Conservation (phyloP, 2,329 filamentous ascomycete species). For the Arthroderma sp. region DNA sequence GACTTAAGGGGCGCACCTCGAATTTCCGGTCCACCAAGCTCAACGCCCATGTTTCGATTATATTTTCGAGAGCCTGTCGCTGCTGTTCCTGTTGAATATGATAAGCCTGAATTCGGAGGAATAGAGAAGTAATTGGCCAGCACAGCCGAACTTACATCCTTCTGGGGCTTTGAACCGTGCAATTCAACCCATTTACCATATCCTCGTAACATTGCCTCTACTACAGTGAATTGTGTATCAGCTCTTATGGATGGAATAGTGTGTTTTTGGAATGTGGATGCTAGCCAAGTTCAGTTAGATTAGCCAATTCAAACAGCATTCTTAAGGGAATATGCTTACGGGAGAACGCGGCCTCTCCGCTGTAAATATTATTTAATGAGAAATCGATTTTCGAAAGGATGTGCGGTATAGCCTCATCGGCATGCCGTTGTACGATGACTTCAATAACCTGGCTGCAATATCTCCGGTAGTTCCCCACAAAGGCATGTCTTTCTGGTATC, state of each 20-base stretch:
- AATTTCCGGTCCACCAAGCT: constrained; percentile 28
- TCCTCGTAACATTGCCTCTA: constrained; percentile 78
- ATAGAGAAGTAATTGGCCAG: background rate
- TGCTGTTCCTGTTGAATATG: constrained; percentile 21
- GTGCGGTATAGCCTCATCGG: constrained; percentile 73
- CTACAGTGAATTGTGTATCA: constrained; percentile 79
- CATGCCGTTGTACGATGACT: constrained; percentile 65
- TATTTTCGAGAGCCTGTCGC: constrained; percentile 24
- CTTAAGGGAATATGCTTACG: constrained; percentile 31
- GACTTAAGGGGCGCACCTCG: constrained; percentile 16
- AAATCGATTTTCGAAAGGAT: constrained; percentile 69
- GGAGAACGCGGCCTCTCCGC: constrained; percentile 52
- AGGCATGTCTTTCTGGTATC: constrained; percentile 81
- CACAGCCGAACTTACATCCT: constrained; percentile 27
- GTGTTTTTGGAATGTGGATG: constrained; percentile 27
- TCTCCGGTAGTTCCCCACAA: constrained; percentile 85
- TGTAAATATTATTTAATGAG: constrained; percentile 62
- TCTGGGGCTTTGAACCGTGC: constrained; percentile 39
- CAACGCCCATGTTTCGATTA: constrained; percentile 29
- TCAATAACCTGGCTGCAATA: constrained; percentile 85
- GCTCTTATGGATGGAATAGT: constrained; percentile 47
- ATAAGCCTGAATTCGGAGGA: background rate
- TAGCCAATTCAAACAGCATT: background rate
- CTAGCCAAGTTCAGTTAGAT: constrained; percentile 10
- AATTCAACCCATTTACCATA: constrained; percentile 64